These are phyloP conservation scores for Aegilops sharonensis DNA, from an alignment of 176 grass and related monocot genomes.

Conservation along the genomic window DNA sequence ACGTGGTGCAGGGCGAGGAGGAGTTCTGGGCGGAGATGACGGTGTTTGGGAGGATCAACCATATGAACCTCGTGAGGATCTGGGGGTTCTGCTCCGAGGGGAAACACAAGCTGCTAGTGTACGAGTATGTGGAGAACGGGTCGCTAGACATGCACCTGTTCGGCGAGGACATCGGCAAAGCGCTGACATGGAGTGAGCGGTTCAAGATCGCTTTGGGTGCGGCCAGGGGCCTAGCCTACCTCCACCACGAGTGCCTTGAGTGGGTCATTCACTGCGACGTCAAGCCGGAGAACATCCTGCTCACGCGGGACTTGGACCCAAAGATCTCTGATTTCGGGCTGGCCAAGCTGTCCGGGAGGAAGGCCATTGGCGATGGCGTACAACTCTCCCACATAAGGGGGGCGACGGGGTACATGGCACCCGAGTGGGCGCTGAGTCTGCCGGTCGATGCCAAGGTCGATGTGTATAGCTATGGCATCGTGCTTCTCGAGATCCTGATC, in stretches of 20 bases:
- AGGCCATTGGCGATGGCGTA: no score
- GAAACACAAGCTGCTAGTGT: neutral
- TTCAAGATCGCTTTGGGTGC: slow-evolving; percentile 4
- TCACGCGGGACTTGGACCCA: slow-evolving; percentile 30
- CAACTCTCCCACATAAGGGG: no score
- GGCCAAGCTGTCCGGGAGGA: no score
- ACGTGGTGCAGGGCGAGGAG: slow-evolving; percentile 7
- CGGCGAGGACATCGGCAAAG: no score
- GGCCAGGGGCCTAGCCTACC: slow-evolving; percentile 36
- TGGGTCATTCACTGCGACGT: slow-evolving; percentile 34
- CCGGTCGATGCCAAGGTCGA: slow-evolving; percentile 43
- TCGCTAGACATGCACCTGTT: slow-evolving; percentile 60
- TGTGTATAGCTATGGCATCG: neutral
- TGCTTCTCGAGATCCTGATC: slow-evolving; percentile 37
- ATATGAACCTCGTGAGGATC: slow-evolving; percentile 48
- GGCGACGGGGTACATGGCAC: no score
- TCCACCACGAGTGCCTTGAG: slow-evolving; percentile 61
- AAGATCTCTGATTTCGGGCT: slow-evolving; percentile 47
- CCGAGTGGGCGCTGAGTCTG: neutral
- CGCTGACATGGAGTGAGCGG: slow-evolving; percentile 35
- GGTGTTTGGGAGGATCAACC: no score
- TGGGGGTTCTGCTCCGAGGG: slow-evolving; percentile 53
- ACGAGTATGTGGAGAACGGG: slow-evolving; percentile 28
- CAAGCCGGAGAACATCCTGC: no score
- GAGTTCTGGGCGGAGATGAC: no score